Base-by-base conservation (phyloP, 129 eudicot genomes). In the Gnaphalium uliginosum region DNA sequence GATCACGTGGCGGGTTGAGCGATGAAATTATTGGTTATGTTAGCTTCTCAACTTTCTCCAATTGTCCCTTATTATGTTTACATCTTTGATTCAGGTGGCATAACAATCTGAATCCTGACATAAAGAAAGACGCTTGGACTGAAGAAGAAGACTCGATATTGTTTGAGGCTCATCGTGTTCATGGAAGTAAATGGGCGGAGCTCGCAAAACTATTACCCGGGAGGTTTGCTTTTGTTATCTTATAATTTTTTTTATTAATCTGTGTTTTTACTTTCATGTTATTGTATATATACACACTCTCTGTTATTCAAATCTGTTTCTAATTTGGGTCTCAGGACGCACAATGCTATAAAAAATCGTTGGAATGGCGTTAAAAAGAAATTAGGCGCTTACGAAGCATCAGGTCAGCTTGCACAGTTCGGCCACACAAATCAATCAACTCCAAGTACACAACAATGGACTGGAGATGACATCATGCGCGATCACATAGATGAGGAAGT, bases 141-240 rank as follows among this genome's bases (percentile, higher is more conserved):
- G 86, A 89, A 61, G 98, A 92, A 46, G 98, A 92, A 81, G 98
- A 92, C 61, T 37, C 89, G 71, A 72, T 83, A 70, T 59, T 92
- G 79, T 81, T 87, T 74, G 84, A 73, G 41, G 91, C 93, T 3
- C 96, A 92, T 85, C 83, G 74, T 74, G 76, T 81, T 29, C 81
- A 87, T 76, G 98, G 98, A 69, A 92, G 89, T 81, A 92, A 87
- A 82, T 92, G 98, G 98, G 96, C 96, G 8, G 98, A 92, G 87
- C 80, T 92, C 48, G 79, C 96, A 18, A 92, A 92, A 54, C 74
- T 82, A 80, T 89, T 92, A 71, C 92, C 96, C 15, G 96, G 98
- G 68, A 92, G 96, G 98, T 26, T 8, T 57, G 4, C 22, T 72
- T 43, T 71, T 32, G 22, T 29, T 26, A n/a, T 19, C 25, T 26